phyloP scores from a whole-genome alignment of 192 early-diverging fungal species.

The Chytriomyces confervae region DNA sequence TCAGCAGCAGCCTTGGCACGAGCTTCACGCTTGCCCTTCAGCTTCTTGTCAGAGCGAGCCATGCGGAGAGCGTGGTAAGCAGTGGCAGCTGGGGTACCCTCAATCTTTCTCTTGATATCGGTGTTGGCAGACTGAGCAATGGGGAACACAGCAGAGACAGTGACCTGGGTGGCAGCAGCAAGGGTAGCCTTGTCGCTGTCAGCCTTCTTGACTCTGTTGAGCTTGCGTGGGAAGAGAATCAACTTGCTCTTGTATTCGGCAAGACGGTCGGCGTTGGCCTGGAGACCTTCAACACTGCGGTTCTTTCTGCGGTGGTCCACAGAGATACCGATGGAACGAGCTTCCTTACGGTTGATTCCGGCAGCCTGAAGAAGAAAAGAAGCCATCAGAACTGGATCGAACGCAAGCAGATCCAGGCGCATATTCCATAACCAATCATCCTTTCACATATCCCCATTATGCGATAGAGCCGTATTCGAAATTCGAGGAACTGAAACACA shows the following conservation, averaged over 20 bases:
- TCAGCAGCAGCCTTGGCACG: conserved; percentile 80
- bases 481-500: conserved; percentile 35
- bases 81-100: conserved; percentile 44
- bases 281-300: conserved; percentile 92
- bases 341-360: conserved; percentile 91
- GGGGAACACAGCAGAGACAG: conserved; percentile 65
- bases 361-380: conserved; percentile 71
- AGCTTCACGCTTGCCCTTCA: conserved; percentile 78
- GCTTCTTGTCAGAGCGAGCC: conserved; percentile 75
- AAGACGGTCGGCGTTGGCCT: conserved; percentile 91
- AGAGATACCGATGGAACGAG: conserved; percentile 91
- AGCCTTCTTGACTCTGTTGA: conserved; percentile 84
- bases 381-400: background rate
- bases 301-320: conserved; percentile 97
- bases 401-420: background rate
- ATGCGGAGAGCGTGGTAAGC: conserved; percentile 80
- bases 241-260: conserved; percentile 93
- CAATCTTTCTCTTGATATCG: conserved; percentile 45
- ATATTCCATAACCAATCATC: background rate
- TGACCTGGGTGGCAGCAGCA: conserved; percentile 67
- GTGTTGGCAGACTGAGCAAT: conserved; percentile 61
- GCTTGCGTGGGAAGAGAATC: conserved; percentile 95
- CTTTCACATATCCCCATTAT: background rate
- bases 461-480: too few relatives aligned
- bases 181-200: conserved; percentile 61